A percentile compares a stretch with the other conserved stretches of the same genome.
Conservation (phyloP, 257 asterid species). For the Jasminum sambac region DNA sequence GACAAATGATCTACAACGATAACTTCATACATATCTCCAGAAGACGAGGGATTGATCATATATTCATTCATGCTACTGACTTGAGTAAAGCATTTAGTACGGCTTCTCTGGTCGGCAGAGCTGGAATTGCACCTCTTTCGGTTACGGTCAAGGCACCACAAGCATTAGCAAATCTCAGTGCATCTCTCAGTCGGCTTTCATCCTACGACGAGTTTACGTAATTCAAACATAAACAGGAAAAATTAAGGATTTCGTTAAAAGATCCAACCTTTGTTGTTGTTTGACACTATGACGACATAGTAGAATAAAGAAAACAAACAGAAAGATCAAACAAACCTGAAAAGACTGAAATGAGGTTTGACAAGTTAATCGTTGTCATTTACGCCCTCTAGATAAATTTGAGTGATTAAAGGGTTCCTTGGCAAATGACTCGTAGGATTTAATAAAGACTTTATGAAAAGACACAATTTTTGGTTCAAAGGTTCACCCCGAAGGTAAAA, state of each 20-base stretch:
- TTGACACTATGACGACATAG: too few species aligned
- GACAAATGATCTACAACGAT: not conserved
- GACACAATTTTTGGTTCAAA: too few species aligned
- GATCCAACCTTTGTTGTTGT: not conserved
- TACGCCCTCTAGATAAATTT: too few species aligned
- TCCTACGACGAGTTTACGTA: constrained; percentile 38
- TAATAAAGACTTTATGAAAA: too few species aligned
- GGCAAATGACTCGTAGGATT: too few species aligned
- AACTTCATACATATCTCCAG: not conserved
- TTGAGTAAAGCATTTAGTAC: constrained; percentile 67
- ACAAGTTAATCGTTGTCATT: too few species aligned
- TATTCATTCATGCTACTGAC: constrained; percentile 40
- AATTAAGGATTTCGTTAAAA: not conserved
- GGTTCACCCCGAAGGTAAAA: too few species aligned
- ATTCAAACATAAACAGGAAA: not conserved
- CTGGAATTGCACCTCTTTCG: constrained; percentile 97
- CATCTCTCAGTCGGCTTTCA: constrained; percentile 73
- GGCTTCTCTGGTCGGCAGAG: constrained; percentile 72
- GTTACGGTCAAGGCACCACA: constrained; percentile 94
- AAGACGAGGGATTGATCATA: constrained; percentile 9
- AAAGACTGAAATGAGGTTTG: too few species aligned
- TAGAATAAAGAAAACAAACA: too few species aligned
- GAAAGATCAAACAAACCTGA: too few species aligned
- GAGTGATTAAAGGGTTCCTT: too few species aligned
- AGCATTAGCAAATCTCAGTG: constrained; percentile 82